phyloP scores from a whole-genome alignment of 805 yeast genomes.

The Spathaspora gorwiae region DNA sequence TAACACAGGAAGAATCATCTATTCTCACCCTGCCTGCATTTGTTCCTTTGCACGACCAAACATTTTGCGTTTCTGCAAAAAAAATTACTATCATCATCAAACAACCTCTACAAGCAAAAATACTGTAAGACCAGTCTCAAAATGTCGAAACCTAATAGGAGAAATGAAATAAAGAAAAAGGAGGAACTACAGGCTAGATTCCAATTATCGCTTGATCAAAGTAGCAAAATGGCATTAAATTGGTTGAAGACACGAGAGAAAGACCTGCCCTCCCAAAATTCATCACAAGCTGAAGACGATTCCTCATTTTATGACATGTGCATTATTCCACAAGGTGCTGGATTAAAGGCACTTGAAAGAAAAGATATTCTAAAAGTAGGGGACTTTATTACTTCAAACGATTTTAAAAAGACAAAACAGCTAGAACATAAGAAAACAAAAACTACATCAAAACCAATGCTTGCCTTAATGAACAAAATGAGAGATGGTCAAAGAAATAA shows the following conservation, averaged over 20 bases:
- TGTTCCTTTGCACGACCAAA: no score
- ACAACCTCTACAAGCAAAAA: no score
- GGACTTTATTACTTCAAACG: constrained; percentile 19
- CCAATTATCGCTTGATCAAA: constrained; percentile 38
- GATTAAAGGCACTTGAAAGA: constrained; percentile 16
- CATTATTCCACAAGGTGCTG: constrained; percentile 28
- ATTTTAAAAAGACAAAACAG: constrained; percentile 1
- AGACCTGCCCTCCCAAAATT: not conserved
- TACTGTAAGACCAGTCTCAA: not conserved
- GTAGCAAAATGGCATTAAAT: constrained; percentile 28
- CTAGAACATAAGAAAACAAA: not conserved
- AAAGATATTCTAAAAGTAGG: constrained; percentile 17
- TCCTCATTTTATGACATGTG: constrained; percentile 29
- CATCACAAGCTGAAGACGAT: constrained; percentile 5
- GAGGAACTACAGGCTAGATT: constrained; percentile 45
- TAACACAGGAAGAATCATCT: no score
- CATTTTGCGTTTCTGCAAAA: no score
- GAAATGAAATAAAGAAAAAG: constrained; percentile 43
- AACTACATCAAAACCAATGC: constrained; percentile 30
- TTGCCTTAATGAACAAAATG: constrained; percentile 34
- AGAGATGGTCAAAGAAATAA: constrained; percentile 21
- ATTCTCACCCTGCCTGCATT: no score
- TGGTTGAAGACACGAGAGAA: constrained; percentile 29
- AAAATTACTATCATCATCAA: no score
- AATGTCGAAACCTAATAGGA: constrained; percentile 14